A percentile compares a stretch with the other conserved stretches of the same genome.
phyloP scores from a whole-genome alignment of 352 stramenopile genomes.

The Pythium apleroticum region DNA sequence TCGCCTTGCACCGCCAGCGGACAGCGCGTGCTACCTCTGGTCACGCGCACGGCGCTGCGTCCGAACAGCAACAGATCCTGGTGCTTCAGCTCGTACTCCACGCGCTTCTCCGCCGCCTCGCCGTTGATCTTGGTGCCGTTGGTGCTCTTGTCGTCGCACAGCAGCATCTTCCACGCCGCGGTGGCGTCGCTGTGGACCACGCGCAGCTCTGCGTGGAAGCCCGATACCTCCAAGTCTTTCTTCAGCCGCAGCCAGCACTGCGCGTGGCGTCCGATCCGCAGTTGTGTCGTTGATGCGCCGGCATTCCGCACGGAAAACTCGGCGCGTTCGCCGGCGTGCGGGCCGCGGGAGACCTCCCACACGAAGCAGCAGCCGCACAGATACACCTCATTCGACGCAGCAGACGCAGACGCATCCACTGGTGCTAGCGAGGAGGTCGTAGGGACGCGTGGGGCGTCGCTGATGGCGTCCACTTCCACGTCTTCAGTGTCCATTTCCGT shows the following conservation, averaged over 20 bases:
- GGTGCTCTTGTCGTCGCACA: slow-evolving; percentile 50
- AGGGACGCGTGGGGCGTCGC: not conserved
- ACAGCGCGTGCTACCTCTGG: slow-evolving; percentile 13
- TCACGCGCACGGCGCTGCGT: slow-evolving; percentile 19
- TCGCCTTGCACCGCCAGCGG: not conserved
- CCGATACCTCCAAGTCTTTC: slow-evolving; percentile 62
- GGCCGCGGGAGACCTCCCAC: slow-evolving; percentile 27
- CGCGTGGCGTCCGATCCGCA: slow-evolving; percentile 49
- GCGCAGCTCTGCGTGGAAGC: slow-evolving; percentile 47
- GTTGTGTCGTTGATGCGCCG: not conserved
- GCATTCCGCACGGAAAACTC: slow-evolving; percentile 4
- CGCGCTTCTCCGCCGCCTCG: slow-evolving; percentile 16
- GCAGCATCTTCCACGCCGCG: not conserved
- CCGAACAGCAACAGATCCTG: slow-evolving; percentile 49
- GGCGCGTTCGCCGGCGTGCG: slow-evolving; percentile 20
- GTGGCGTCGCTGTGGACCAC: not conserved
- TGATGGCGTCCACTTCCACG: not conserved
- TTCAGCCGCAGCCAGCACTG: slow-evolving; percentile 49
- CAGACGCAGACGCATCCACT: not conserved
- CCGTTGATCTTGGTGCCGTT: slow-evolving; percentile 64
- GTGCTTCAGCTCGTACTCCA: slow-evolving; percentile 34
- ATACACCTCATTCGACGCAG: not conserved
- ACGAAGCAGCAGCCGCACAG: slow-evolving; percentile 37
- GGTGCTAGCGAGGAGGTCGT: not conserved
- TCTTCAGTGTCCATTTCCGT: not conserved